Percentiles rank a stretch among this genome's conserved stretches.
These are phyloP conservation scores for carrot (Daucus carota) DNA, from an alignment of 129 eudicot species.

Conservation along the genomic window DNA sequence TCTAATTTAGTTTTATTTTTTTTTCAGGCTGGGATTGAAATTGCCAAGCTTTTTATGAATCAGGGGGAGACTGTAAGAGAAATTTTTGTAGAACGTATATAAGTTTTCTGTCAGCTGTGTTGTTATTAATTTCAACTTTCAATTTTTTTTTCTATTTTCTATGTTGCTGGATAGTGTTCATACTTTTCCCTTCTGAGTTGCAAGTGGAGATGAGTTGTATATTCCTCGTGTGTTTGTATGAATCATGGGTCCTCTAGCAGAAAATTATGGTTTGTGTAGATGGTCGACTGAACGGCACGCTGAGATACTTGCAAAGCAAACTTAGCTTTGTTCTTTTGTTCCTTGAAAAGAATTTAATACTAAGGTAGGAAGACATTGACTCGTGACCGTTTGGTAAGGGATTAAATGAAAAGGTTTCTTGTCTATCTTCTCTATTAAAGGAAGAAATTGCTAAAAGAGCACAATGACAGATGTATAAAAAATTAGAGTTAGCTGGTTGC, in stretches of 20 bases:
- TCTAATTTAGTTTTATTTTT: slow-evolving; percentile 19
- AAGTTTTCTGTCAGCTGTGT: no score
- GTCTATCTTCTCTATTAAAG: not conserved
- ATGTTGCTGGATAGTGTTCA: not conserved
- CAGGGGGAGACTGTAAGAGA: slow-evolving; percentile 64
- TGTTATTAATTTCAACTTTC: not conserved
- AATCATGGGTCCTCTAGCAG: not conserved
- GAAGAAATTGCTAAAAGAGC: not conserved
- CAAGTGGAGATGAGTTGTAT: no score
- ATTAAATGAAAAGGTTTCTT: not conserved
- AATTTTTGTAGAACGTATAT: not conserved
- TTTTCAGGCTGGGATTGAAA: slow-evolving; percentile 87
- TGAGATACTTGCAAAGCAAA: not conserved
- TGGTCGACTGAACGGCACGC: not conserved
- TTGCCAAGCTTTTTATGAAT: slow-evolving; percentile 76
- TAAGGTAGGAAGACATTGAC: not conserved
- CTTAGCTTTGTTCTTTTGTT: not conserved
- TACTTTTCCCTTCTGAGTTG: no score
- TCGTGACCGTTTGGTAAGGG: not conserved
- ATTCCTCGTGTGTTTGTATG: not conserved
- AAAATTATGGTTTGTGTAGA: not conserved
- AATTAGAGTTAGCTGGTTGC: not conserved
- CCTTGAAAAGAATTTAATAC: not conserved
- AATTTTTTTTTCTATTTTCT: not conserved
- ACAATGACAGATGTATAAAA: not conserved